A percentile compares a stretch with the other conserved stretches of the same genome.
Conservation (phyloP, 2,329 filamentous ascomycete species). For the Aspergillus sp. region DNA sequence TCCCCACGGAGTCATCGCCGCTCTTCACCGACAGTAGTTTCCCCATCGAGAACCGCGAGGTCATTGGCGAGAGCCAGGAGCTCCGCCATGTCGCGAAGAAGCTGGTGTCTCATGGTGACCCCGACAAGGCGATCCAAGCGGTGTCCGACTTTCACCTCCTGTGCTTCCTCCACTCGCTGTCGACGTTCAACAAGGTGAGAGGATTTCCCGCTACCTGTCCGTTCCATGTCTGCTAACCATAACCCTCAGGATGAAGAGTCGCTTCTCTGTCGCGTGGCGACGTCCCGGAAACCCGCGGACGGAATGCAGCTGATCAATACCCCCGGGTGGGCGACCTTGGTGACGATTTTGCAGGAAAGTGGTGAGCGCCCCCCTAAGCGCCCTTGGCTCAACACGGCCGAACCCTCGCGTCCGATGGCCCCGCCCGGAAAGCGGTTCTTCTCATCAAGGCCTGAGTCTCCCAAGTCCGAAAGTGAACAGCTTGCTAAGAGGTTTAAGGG, state of each 20-base stretch:
- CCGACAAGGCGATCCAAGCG: constrained; percentile 61
- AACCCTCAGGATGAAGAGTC: constrained; percentile 79
- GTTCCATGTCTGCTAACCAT: neutral
- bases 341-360: constrained; percentile 91
- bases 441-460: constrained; percentile 37
- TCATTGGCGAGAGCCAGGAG: constrained; percentile 83
- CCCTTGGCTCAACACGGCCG: constrained; percentile 43
- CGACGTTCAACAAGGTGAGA: constrained; percentile 79
- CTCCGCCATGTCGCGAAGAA: constrained; percentile 66
- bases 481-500: constrained; percentile 66
- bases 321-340: constrained; percentile 88
- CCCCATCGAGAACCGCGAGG: constrained; percentile 86
- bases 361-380: constrained; percentile 93
- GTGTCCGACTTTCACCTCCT: constrained; percentile 94
- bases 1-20: constrained; percentile 77
- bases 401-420: constrained; percentile 32
- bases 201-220: neutral
- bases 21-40: constrained; percentile 72
- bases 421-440: constrained; percentile 35
- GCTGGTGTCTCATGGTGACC: constrained; percentile 64
- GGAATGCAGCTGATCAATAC: constrained; percentile 81
- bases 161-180: constrained; percentile 78
- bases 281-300: constrained; percentile 75
- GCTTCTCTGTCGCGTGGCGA: constrained; percentile 81
- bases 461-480: constrained; percentile 53